phyloP scores from a whole-genome alignment of 1,284 basidiomycete genomes.

The Gymnopus androsaceus region DNA sequence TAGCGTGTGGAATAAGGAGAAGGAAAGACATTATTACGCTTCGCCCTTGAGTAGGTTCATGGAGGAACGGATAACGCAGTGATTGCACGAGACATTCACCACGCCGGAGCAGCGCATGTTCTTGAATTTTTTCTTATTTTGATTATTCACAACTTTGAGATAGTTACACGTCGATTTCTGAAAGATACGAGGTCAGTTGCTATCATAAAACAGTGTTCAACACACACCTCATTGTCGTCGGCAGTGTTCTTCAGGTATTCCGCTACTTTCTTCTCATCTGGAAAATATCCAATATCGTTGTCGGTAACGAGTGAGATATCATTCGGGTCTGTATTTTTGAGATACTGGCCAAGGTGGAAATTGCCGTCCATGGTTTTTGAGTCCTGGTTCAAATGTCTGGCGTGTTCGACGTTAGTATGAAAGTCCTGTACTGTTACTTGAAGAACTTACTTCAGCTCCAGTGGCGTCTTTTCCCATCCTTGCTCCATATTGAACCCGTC shows the following conservation, averaged over 20 bases:
- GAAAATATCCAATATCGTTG: background rate
- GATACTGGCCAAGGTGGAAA: background rate
- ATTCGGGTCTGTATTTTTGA: background rate
- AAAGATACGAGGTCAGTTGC: background rate
- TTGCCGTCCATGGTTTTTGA: background rate
- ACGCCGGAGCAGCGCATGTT: conserved; percentile 12
- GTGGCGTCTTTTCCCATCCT: conserved; percentile 1
- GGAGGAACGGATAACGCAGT: conserved; percentile 7
- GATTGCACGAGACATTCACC: conserved; percentile 12
- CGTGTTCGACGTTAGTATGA: background rate
- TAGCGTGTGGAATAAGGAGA: background rate
- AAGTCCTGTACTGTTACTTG: background rate
- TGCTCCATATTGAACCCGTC: conserved; percentile 24
- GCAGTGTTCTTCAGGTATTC: conserved; percentile 3
- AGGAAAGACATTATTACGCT: background rate
- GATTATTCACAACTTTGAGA: conserved; percentile 15
- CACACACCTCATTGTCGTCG: background rate
- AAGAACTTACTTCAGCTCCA: background rate
- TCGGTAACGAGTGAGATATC: background rate
- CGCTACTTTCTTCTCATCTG: background rate
- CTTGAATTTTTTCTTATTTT: conserved; percentile 16
- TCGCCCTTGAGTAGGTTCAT: background rate
- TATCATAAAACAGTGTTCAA: background rate
- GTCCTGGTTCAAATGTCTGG: background rate
- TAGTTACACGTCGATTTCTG: conserved; percentile 24